A percentile compares a stretch with the other conserved stretches of the same genome.
phyloP scores from a whole-genome alignment of 345 rosid species.

The Eucalyptus regnans region DNA sequence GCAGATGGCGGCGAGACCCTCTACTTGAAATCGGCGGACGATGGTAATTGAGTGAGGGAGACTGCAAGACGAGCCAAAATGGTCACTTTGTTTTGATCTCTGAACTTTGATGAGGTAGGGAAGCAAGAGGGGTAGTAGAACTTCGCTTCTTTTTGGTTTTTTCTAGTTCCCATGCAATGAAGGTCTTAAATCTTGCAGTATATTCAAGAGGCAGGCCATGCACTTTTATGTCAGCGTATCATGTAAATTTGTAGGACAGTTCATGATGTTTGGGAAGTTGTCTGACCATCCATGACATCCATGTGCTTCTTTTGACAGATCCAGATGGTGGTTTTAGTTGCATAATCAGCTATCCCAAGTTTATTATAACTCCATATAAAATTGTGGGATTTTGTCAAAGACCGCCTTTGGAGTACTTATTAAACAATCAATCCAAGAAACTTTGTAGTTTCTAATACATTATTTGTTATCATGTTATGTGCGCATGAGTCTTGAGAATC shows the following conservation, averaged over 20 bases:
- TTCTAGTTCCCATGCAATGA: background rate
- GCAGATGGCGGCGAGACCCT: slow-evolving; percentile 82
- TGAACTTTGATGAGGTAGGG: background rate
- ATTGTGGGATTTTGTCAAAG: background rate
- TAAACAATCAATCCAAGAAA: background rate
- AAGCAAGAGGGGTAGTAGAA: background rate
- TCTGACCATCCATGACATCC: background rate
- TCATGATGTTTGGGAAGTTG: background rate
- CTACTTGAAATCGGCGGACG: slow-evolving; percentile 74
- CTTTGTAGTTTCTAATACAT: background rate
- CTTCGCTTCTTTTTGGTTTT: background rate
- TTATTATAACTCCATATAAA: background rate
- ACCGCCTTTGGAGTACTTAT: background rate
- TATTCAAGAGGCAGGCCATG: background rate
- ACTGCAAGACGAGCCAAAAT: background rate
- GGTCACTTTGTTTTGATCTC: background rate
- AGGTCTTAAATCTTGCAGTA: background rate
- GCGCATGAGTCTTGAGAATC: background rate
- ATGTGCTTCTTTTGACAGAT: background rate
- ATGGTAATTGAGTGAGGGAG: slow-evolving; percentile 56
- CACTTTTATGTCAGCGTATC: background rate
- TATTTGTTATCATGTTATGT: background rate
- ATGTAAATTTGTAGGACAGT: background rate
- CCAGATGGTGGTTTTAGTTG: background rate
- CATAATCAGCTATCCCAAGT: background rate